A percentile compares a stretch with the other conserved stretches of the same genome.
Conservation (phyloP, 805 yeast genomes). For the Vanderwaltozyma yarrowii region DNA sequence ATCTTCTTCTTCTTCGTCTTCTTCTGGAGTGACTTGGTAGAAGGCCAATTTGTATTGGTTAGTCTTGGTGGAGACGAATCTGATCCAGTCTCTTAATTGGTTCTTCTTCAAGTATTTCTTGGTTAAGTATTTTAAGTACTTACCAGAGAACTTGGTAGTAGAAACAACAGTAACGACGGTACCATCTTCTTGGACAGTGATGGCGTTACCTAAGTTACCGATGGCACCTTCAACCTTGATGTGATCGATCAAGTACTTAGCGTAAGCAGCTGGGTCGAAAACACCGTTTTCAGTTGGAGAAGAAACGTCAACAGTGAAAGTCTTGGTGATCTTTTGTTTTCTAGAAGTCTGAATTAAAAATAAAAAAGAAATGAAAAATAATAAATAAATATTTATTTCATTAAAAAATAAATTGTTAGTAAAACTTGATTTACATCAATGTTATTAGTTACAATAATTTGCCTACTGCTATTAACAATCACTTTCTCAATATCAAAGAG, state of each 20-base stretch:
- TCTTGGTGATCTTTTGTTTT: constrained; percentile 75
- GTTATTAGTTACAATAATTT: constrained; percentile 12
- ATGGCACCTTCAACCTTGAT: constrained; percentile 96
- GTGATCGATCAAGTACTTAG: constrained; percentile 96
- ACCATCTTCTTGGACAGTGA: constrained; percentile 83
- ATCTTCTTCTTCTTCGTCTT: constrained; percentile 77
- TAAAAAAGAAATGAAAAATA: not conserved
- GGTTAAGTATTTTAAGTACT: constrained; percentile 98
- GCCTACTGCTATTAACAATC: constrained; percentile 6
- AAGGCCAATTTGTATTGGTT: constrained; percentile 95
- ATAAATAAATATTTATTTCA: not conserved
- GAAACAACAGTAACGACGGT: constrained; percentile 82
- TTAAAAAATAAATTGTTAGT: constrained; percentile 2
- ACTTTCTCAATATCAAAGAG: not conserved
- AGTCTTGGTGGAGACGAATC: constrained; percentile 93
- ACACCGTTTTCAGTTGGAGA: constrained; percentile 97
- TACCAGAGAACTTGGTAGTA: constrained; percentile 96
- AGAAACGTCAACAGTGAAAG: constrained; percentile 90
- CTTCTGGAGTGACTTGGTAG: constrained; percentile 98
- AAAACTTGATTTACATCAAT: not conserved
- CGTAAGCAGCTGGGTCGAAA: constrained; percentile 95
- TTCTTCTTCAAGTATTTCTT: constrained; percentile 99
- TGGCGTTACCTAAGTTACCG: constrained; percentile 94
- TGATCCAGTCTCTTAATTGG: constrained; percentile 99
- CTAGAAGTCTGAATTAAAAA: constrained; percentile 53